Conservation (phyloP, 2,329 filamentous ascomycete species). For the Bretziella fagacearum region DNA sequence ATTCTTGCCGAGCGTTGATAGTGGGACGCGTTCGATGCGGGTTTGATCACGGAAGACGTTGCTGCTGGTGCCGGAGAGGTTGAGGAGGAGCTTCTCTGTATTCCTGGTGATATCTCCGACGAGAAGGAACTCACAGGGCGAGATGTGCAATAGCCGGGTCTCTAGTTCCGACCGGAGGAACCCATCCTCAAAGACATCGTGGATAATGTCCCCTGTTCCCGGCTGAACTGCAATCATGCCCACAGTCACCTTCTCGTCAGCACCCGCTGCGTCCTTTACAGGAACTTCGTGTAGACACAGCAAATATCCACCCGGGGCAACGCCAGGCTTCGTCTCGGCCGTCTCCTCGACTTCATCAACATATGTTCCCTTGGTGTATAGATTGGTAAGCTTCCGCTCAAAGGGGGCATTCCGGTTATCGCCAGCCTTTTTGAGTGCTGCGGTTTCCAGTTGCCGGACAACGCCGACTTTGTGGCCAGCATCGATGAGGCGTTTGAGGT, state of each 20-base stretch:
- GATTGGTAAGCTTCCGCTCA: conserved; percentile 76
- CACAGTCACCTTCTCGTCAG: conserved; percentile 84
- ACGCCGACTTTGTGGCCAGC: conserved; percentile 94
- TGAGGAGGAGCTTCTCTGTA: conserved; percentile 79
- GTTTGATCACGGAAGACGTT: conserved; percentile 87
- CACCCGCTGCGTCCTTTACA: conserved; percentile 57
- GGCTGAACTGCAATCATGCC: conserved; percentile 90
- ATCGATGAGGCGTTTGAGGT: conserved; percentile 80
- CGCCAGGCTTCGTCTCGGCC: conserved; percentile 26
- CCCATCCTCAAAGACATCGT: conserved; percentile 89
- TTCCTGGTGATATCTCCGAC: conserved; percentile 80
- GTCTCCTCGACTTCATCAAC: conserved; percentile 74
- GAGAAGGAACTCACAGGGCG: conserved; percentile 86
- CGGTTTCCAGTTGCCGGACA: conserved; percentile 85
- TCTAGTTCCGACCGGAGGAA: conserved; percentile 97
- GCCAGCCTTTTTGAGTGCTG: conserved; percentile 84
- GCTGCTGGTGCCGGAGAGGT: conserved; percentile 73
- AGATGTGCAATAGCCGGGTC: conserved; percentile 85
- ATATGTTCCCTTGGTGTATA: conserved; percentile 97
- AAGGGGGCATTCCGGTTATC: conserved; percentile 91
- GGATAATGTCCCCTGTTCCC: conserved; percentile 86
- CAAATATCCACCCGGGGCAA: conserved; percentile 63
- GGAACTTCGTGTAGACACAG: conserved; percentile 80
- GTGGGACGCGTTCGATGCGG: conserved; percentile 55
- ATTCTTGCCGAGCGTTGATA: background rate